These are phyloP conservation scores for Trichoderma orchidacearum DNA, from an alignment of 495 filamentous ascomycete species.

Conservation along the genomic window DNA sequence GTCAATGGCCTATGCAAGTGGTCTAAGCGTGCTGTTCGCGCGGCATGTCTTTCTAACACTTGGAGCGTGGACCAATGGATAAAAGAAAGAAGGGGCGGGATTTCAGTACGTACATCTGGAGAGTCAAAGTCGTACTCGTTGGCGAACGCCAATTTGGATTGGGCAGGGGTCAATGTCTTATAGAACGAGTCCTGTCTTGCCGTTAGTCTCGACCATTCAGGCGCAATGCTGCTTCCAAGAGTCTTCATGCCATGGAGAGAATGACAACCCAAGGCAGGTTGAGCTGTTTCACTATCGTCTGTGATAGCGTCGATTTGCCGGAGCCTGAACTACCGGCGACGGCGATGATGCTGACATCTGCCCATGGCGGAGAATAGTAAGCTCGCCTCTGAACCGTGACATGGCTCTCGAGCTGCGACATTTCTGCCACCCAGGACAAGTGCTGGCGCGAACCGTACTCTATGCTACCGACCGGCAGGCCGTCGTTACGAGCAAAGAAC, in stretches of 20 bases:
- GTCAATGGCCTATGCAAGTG: slow-evolving; percentile 54
- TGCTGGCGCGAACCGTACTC: not conserved
- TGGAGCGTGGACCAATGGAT: not conserved
- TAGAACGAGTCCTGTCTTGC: slow-evolving; percentile 80
- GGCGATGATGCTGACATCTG: slow-evolving; percentile 84
- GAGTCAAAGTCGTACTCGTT: slow-evolving; percentile 96
- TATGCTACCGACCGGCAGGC: not conserved
- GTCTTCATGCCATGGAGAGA: slow-evolving; percentile 65
- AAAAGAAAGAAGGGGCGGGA: not conserved
- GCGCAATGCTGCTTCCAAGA: not conserved
- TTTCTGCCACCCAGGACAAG: not conserved
- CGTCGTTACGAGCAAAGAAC: not conserved
- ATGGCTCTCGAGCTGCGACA: slow-evolving; percentile 12
- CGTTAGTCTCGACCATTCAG: not conserved
- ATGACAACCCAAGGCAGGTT: slow-evolving; percentile 97
- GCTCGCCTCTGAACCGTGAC: slow-evolving; percentile 31
- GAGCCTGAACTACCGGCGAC: slow-evolving; percentile 93
- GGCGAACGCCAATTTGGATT: slow-evolving; percentile 60
- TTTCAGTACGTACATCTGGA: slow-evolving; percentile 41
- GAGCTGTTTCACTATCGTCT: slow-evolving; percentile 77
- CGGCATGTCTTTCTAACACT: slow-evolving; percentile 2
- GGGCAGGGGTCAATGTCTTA: slow-evolving; percentile 63
- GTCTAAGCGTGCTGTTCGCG: slow-evolving; percentile 6
- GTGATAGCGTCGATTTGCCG: slow-evolving; percentile 90
- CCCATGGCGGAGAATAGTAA: slow-evolving; percentile 90